Base-by-base conservation (phyloP, 2,329 filamentous ascomycete genomes). In the Emmonsiellopsis sp. region DNA sequence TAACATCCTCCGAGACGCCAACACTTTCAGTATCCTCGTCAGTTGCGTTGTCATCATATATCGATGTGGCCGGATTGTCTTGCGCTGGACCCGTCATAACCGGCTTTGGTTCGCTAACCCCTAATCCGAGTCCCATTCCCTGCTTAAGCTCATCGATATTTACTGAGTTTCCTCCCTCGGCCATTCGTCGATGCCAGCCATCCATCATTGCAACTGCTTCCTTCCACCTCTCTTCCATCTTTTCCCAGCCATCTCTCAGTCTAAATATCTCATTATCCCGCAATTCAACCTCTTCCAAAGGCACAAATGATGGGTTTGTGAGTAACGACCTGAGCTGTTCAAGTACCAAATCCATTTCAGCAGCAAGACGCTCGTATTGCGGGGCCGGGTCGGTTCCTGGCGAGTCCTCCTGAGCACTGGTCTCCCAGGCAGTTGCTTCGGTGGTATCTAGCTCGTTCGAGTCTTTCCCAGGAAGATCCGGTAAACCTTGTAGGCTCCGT, bases 281-380 rank as follows among this genome's bases (percentile, higher is more conserved):
- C n/a, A 90, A 73, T 64, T 94, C 85, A 2, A 98, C 89, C 68
- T 97, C 93, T 63, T 97, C 93, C 20, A 97, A 82, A 0, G 92
- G 88, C 11, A 96, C 93, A 67, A 97, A 98, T 2, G 91, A 95
- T 1, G 93, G 93, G 64, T 97, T 97, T 7, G 90, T 96, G 44
- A 98, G 77, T 38, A 98, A 81, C 2, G 80, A 86, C 59, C 87
- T 82, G 58, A 98, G 79, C 65, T 95, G 89, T 35, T 87, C 83
- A 56, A 97, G 77, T 8, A 95, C 84, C 6, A 76, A 76, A 51
- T 91, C 85, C 71, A 96, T 82, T 58, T 94, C 87, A 7, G 73
- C 66, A 0, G 86, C 82, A 57, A 97, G 70, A 5, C 76, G 79
- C 44, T 91, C 86, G 61, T 89, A 83, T 13, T 79, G 79, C 1